phyloP scores from a whole-genome alignment of 148 eudicot species.

The Fagopyrum homotropicum region DNA sequence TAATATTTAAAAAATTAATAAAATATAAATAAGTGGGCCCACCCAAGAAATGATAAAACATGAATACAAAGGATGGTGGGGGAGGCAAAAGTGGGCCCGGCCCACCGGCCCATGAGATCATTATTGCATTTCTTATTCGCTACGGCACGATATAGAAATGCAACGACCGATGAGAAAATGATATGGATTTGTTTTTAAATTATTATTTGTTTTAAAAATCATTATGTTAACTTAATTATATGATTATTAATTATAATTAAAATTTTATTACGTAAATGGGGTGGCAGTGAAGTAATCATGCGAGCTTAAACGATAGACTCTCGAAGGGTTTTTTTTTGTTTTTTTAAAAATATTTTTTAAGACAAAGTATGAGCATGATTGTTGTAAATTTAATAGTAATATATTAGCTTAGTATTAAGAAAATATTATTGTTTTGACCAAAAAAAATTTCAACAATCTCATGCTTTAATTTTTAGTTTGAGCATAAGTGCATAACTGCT shows the following conservation, averaged over 20 bases:
- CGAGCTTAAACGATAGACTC: background rate
- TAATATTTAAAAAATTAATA: background rate
- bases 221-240: background rate
- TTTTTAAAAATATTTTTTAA: background rate
- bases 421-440: no score
- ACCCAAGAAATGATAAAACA: background rate
- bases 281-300: slow-evolving; percentile 10
- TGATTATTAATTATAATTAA: background rate
- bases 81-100: slow-evolving; percentile 10
- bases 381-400: no score
- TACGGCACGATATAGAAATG: slow-evolving; percentile 11
- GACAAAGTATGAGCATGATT: background rate
- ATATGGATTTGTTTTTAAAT: background rate
- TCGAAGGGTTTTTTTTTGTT: background rate
- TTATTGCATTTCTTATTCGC: slow-evolving; percentile 7
- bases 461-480: no score
- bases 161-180: slow-evolving; percentile 6
- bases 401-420: no score
- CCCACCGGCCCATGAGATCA: slow-evolving; percentile 14
- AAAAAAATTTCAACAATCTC: no score
- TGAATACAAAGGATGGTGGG: slow-evolving; percentile 9
- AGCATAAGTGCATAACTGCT: no score
- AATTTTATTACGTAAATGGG: background rate
- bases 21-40: background rate
- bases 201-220: background rate